phyloP scores from a whole-genome alignment of 352 stramenopile species.

The Globisporangium echinulatum region DNA sequence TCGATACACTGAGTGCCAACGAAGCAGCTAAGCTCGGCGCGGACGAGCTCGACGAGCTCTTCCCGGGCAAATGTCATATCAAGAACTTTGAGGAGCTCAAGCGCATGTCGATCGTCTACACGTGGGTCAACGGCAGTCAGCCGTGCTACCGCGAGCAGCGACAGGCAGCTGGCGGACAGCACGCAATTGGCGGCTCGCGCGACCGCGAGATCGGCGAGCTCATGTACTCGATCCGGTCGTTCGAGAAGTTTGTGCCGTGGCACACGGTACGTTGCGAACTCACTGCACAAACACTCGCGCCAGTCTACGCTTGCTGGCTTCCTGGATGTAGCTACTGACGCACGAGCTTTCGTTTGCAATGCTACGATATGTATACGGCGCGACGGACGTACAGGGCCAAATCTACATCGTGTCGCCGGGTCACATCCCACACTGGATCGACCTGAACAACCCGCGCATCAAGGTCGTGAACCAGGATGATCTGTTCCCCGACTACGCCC shows the following conservation, averaged over 20 bases:
- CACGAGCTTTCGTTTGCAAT: not conserved
- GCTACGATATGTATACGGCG: not conserved
- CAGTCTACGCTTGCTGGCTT: too few species aligned
- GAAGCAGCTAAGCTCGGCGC: constrained; percentile 35
- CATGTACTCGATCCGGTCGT: constrained; percentile 82
- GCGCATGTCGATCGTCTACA: constrained; percentile 87
- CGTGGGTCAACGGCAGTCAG: constrained; percentile 83
- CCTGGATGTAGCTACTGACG: not conserved
- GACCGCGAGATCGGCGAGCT: constrained; percentile 87
- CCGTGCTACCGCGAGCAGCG: constrained; percentile 77
- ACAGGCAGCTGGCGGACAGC: constrained; percentile 57
- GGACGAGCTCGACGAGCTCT: constrained; percentile 48
- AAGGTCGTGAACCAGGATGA: constrained; percentile 87
- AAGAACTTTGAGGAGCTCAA: constrained; percentile 82
- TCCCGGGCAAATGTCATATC: constrained; percentile 73
- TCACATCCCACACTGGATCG: constrained; percentile 80
- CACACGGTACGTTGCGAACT: constrained; percentile 32
- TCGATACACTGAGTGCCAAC: constrained; percentile 21
- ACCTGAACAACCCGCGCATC: constrained; percentile 75
- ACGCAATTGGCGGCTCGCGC: constrained; percentile 67
- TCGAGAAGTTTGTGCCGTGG: constrained; percentile 81
- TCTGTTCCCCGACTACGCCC: constrained; percentile 77
- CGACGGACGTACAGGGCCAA: constrained; percentile 25
- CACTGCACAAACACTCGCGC: too few species aligned
- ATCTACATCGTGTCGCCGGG: constrained; percentile 83